These are phyloP conservation scores for Berberis thunbergii DNA, from an alignment of 164 flowering plant species.

Conservation along the genomic window DNA sequence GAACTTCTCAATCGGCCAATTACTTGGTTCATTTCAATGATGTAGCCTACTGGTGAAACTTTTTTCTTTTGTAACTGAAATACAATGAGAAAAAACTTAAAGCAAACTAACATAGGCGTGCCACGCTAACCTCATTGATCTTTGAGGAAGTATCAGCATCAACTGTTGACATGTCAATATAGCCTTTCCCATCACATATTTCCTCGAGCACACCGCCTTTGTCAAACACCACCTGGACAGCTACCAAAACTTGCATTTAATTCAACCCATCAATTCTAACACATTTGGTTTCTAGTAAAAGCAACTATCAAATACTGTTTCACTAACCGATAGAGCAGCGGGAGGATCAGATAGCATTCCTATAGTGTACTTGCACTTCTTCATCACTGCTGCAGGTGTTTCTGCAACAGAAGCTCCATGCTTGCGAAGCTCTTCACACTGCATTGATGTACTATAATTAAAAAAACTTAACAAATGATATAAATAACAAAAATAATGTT, in stretches of 20 bases:
- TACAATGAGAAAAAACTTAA: too few species aligned
- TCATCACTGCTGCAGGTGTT: slow-evolving; percentile 81
- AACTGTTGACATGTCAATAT: slow-evolving; percentile 99
- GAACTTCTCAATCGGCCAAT: too few species aligned
- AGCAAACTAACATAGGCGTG: too few species aligned
- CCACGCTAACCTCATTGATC: slow-evolving; percentile 60
- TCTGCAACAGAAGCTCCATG: slow-evolving; percentile 80
- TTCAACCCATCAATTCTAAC: background rate
- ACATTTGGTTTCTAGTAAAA: background rate
- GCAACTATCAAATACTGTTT: background rate
- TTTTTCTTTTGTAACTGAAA: too few species aligned
- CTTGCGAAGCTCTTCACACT: slow-evolving; percentile 87
- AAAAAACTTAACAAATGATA: background rate
- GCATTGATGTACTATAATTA: background rate
- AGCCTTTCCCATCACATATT: slow-evolving; percentile 71
- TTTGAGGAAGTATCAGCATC: slow-evolving; percentile 78
- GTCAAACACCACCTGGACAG: slow-evolving; percentile 74
- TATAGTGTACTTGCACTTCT: slow-evolving; percentile 83
- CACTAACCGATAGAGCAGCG: slow-evolving; percentile 78
- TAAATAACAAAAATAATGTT: background rate
- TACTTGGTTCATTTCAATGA: too few species aligned
- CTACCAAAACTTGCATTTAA: slow-evolving; percentile 3
- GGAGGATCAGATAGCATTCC: slow-evolving; percentile 94
- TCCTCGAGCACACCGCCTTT: slow-evolving; percentile 85
- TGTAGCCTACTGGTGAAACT: too few species aligned